Conservation (phyloP, 1,284 basidiomycete species). For the Moesziomyces globuligerus region DNA sequence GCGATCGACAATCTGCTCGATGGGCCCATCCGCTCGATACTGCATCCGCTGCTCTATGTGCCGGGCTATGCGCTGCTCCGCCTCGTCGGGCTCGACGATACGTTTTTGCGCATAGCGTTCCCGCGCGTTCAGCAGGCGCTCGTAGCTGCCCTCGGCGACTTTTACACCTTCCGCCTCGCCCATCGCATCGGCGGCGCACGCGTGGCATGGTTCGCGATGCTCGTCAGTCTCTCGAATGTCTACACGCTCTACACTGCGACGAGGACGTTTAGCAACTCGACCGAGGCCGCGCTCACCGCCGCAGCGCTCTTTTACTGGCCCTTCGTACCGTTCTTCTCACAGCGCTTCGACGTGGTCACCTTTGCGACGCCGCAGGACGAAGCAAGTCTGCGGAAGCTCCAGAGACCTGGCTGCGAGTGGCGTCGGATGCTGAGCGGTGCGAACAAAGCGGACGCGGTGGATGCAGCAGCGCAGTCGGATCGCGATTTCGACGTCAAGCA, state of each 20-base stretch:
- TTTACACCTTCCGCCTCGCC: slow-evolving; percentile 77
- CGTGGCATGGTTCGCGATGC: slow-evolving; percentile 70
- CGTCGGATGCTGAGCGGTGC: slow-evolving; percentile 3
- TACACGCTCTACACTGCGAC: slow-evolving; percentile 87
- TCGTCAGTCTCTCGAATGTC: slow-evolving; percentile 84
- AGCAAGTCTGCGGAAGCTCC: slow-evolving; percentile 1
- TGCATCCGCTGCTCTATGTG: slow-evolving; percentile 74
- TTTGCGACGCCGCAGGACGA: slow-evolving; percentile 13
- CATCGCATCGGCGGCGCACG: slow-evolving; percentile 73
- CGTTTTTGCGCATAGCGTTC: slow-evolving; percentile 56
- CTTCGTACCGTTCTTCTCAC: slow-evolving; percentile 32
- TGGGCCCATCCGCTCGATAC: slow-evolving; percentile 66
- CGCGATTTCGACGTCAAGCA: slow-evolving; percentile 15
- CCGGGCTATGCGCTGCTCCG: slow-evolving; percentile 80
- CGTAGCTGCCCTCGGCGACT: slow-evolving; percentile 83
- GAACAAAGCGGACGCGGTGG: neutral
- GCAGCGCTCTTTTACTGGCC: slow-evolving; percentile 83
- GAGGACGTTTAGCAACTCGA: slow-evolving; percentile 89
- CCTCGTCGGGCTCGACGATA: slow-evolving; percentile 71
- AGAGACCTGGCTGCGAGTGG: slow-evolving; percentile 10
- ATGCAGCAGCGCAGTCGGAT: slow-evolving; percentile 9
- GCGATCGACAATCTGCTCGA: slow-evolving; percentile 14
- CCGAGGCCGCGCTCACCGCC: slow-evolving; percentile 86
- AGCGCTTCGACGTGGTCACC: slow-evolving; percentile 7
- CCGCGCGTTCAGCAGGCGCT: slow-evolving; percentile 84